phyloP scores from a whole-genome alignment of 495 filamentous ascomycete species.

The Sporormia fimetaria region DNA sequence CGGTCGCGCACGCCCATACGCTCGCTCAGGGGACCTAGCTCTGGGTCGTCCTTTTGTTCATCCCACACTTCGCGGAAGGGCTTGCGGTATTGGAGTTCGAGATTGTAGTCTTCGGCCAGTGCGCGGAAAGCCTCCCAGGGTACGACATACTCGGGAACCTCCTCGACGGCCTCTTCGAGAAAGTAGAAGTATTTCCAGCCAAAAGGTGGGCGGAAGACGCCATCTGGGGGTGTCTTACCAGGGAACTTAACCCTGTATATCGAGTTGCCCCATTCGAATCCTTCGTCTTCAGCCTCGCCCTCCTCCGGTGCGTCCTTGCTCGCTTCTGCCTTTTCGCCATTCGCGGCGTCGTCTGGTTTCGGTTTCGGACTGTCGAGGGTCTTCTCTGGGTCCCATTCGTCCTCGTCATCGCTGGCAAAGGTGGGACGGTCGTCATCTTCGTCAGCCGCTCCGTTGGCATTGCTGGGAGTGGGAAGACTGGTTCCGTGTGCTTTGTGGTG shows the following conservation, averaged over 20 bases:
- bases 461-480: too few species aligned
- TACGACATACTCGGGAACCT: constrained; percentile 94
- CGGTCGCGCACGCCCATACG: constrained; percentile 83
- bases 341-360: constrained; percentile 35
- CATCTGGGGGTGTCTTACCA: constrained; percentile 62
- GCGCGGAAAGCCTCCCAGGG: constrained; percentile 96
- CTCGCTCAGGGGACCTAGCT: constrained; percentile 73
- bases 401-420: constrained; percentile 37
- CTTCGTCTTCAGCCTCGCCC: constrained; percentile 43
- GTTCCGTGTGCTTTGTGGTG: constrained; percentile 25
- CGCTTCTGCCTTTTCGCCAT: constrained; percentile 41
- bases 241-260: constrained; percentile 86
- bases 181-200: constrained; percentile 98
- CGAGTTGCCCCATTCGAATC: constrained; percentile 77
- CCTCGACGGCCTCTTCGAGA: constrained; percentile 88
- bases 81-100: constrained; percentile 86
- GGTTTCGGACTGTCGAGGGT: constrained; percentile 18
- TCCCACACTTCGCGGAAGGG: constrained; percentile 83
- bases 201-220: constrained; percentile 82
- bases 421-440: neutral
- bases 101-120: constrained; percentile 89
- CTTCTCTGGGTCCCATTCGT: constrained; percentile 36
- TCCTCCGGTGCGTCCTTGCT: constrained; percentile 41
- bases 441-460: constrained; percentile 7
- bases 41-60: constrained; percentile 69